Base-by-base conservation (phyloP, 805 yeast genomes). In the Candida koratica region DNA sequence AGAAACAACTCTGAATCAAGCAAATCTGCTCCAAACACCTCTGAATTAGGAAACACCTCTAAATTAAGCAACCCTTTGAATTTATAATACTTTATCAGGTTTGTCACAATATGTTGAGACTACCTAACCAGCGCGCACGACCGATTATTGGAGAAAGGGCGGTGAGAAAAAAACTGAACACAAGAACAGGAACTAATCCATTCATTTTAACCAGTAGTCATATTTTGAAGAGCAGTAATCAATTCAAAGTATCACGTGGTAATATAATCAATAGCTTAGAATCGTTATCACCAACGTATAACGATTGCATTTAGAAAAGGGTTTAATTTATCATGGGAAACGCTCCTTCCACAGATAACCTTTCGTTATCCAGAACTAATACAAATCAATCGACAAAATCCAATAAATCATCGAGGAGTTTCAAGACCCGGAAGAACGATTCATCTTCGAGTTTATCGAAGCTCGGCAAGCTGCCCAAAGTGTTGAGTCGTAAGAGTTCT, bases 361-460 rank as follows among this genome's bases (percentile, higher is more conserved):
- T 57, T 10, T 75, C 80, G n/a, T 71, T 77, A 50, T 60, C 73
- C 12, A 56, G 81, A 32, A 66, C 75, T 10, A 80, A 76, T 47
- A 77, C 83, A 2, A 67, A 71, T 32, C 70, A 64, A 37, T 72
- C 78, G 6, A 64, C 67, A 10, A 69, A 60, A 49, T 40, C 48
- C 39, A 34, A 43, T 41, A 44, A 39, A 27, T 41, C 45, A 3
- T 28, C 42, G 5, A 37, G 45, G 11, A 35, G 39, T 25, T 17
- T 38, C n/a, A 13, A 36, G 28, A 29, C 32, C 13, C 18, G 33
- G 26, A 30, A 22, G 26, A 44, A 44, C 28, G 45, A 41, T 11
- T 34, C 40, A 1, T 38, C 42, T 5, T 17, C 43, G 13, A 41
- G 42, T 17, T 44, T 51, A 19, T 50, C 56, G 16, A 48, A 45